phyloP scores from a whole-genome alignment of 2,329 filamentous ascomycete genomes.

The Aspergillus latus region DNA sequence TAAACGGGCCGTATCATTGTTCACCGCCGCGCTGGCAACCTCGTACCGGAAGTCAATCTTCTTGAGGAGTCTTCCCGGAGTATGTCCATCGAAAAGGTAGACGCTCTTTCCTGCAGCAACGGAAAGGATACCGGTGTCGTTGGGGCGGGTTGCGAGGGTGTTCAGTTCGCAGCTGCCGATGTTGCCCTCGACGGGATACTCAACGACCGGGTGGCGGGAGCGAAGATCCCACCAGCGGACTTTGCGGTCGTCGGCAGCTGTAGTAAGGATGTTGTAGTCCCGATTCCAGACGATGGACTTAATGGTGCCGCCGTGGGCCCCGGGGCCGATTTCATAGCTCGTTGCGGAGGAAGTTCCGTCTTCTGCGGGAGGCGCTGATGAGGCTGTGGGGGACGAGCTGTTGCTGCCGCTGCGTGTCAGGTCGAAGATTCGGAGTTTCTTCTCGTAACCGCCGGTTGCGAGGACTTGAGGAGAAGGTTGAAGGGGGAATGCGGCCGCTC shows the following conservation, averaged over 20 bases:
- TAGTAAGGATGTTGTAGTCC: slow-evolving; percentile 84
- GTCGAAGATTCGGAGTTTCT: slow-evolving; percentile 93
- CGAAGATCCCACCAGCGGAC: slow-evolving; percentile 94
- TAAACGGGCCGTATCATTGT: slow-evolving; percentile 75
- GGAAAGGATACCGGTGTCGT: slow-evolving; percentile 71
- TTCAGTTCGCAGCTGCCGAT: slow-evolving; percentile 93
- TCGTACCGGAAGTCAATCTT: slow-evolving; percentile 77
- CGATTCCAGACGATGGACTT: slow-evolving; percentile 95
- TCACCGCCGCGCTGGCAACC: slow-evolving; percentile 85
- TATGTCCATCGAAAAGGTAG: slow-evolving; percentile 81
- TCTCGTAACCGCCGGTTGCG: slow-evolving; percentile 92
- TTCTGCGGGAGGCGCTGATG: slow-evolving; percentile 33
- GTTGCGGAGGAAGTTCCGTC: slow-evolving; percentile 51
- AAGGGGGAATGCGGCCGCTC: slow-evolving; percentile 84
- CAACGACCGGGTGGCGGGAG: slow-evolving; percentile 69
- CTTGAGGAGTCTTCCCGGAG: slow-evolving; percentile 72
- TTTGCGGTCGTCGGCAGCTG: slow-evolving; percentile 84
- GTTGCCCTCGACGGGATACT: slow-evolving; percentile 75
- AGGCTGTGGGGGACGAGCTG: slow-evolving; percentile 40
- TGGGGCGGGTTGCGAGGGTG: slow-evolving; percentile 59
- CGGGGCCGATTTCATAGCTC: slow-evolving; percentile 83
- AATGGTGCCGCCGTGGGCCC: slow-evolving; percentile 81
- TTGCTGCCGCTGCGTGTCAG: slow-evolving; percentile 59
- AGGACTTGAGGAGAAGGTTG: slow-evolving; percentile 76
- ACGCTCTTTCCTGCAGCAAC: slow-evolving; percentile 93